Conservation (phyloP, 2,329 filamentous ascomycete genomes). For the Penicillium sp. region DNA sequence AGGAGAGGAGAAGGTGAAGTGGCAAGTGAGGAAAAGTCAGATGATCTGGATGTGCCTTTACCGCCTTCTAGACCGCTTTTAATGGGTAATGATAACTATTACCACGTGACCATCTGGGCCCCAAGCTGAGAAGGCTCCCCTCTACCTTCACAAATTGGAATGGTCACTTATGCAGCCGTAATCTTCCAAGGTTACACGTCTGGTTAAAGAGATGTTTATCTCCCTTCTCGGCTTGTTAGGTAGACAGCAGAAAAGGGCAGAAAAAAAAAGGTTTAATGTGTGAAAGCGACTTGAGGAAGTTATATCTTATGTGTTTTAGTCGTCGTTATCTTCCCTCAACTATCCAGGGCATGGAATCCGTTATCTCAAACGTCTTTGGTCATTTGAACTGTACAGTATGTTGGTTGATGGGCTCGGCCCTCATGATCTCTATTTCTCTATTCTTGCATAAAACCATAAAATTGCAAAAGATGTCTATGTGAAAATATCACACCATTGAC, state of each 20-base stretch:
- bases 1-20: conserved; percentile 8
- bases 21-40: conserved; percentile 16
- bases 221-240: too few relatives aligned
- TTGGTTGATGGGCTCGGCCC: background rate
- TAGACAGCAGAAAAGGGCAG: too few relatives aligned
- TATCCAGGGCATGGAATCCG: background rate
- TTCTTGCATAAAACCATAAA: background rate
- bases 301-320: background rate
- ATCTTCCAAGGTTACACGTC: too few relatives aligned
- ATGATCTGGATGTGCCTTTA: conserved; percentile 1
- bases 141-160: too few relatives aligned
- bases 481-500: background rate
- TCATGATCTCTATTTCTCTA: conserved; percentile 1
- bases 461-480: background rate
- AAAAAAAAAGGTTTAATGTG: background rate
- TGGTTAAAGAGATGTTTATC: too few relatives aligned
- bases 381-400: background rate
- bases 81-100: background rate
- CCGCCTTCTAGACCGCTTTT: conserved; percentile 15
- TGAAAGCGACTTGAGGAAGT: background rate
- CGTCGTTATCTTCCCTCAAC: background rate
- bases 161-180: too few relatives aligned
- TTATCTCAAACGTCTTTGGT: background rate
- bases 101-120: background rate
- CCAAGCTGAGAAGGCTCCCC: too few relatives aligned